These are phyloP conservation scores for Spinellus fusiger DNA, from an alignment of 192 early-diverging fungal species.

Conservation along the genomic window DNA sequence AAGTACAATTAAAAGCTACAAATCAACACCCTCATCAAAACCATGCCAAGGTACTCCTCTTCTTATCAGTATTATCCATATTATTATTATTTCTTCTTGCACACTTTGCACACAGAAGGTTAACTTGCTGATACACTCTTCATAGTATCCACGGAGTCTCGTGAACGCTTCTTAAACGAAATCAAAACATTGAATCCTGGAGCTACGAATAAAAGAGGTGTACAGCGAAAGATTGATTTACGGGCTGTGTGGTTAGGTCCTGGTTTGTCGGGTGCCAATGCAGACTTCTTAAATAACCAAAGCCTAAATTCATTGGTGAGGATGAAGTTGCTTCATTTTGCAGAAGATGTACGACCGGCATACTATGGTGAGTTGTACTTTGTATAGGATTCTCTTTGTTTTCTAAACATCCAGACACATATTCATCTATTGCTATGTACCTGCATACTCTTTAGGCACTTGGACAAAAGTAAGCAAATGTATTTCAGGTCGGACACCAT, in stretches of 20 bases:
- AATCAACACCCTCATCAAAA: not conserved
- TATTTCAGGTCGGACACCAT: constrained; percentile 54
- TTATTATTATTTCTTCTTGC: not conserved
- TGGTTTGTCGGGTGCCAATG: constrained; percentile 14
- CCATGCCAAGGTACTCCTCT: not conserved
- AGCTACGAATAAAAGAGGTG: constrained; percentile 4
- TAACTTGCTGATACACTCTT: too few species aligned
- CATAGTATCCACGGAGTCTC: not conserved
- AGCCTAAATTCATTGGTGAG: constrained; percentile 28
- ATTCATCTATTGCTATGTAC: not conserved
- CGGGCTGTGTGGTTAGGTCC: constrained; percentile 20
- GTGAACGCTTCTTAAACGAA: not conserved
- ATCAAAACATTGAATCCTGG: not conserved
- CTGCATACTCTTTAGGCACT: constrained; percentile 48
- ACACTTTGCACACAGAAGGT: too few species aligned
- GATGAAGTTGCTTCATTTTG: constrained; percentile 67
- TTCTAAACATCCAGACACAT: not conserved
- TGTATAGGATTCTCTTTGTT: too few species aligned
- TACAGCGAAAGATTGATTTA: constrained; percentile 24
- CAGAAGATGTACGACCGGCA: constrained; percentile 63
- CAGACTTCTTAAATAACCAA: constrained; percentile 25
- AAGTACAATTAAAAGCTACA: not conserved
- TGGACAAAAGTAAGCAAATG: constrained; percentile 59
- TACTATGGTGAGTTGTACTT: constrained; percentile 60
- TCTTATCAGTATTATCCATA: not conserved